Evolutionary conservation across 768 basidiomycete genomes (phyloP).

Genomic region (Lentinula sp.): DNA sequence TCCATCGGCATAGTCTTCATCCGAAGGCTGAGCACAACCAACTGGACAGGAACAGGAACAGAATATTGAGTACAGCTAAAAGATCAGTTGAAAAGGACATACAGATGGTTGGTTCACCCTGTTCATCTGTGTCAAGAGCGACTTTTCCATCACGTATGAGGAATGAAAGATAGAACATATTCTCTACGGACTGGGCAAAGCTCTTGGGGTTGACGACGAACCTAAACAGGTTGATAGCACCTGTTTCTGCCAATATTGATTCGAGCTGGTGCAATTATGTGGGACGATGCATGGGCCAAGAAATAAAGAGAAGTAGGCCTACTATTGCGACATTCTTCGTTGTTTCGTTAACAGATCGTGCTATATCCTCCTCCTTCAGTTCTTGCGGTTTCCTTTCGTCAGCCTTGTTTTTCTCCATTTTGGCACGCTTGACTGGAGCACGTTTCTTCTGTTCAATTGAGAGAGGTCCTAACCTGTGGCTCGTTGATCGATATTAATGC

Average conservation of each 20-base stretch:
- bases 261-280: slow-evolving; percentile 42
- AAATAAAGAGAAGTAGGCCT: slow-evolving; percentile 16
- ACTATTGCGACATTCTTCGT: slow-evolving; percentile 79
- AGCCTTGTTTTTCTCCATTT: slow-evolving; percentile 66
- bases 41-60: slow-evolving; percentile 28
- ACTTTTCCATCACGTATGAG: slow-evolving; percentile 82
- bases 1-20: slow-evolving; percentile 58
- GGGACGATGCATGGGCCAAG: neutral
- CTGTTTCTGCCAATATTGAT: slow-evolving; percentile 43
- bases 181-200: slow-evolving; percentile 94
- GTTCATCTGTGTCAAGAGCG: slow-evolving; percentile 59
- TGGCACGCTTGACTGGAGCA: slow-evolving; percentile 48
- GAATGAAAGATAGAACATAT: slow-evolving; percentile 93
- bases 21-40: slow-evolving; percentile 56
- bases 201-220: slow-evolving; percentile 87
- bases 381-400: slow-evolving; percentile 72
- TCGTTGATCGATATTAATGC: slow-evolving; percentile 10
- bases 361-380: slow-evolving; percentile 77
- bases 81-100: neutral
- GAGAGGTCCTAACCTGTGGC: slow-evolving; percentile 84
- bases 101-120: slow-evolving; percentile 78
- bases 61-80: neutral
- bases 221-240: slow-evolving; percentile 70
- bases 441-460: slow-evolving; percentile 83
- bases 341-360: slow-evolving; percentile 82